These are phyloP conservation scores for Fusarium devonianum DNA, from an alignment of 2,329 filamentous ascomycete species.

Conservation along the genomic window DNA sequence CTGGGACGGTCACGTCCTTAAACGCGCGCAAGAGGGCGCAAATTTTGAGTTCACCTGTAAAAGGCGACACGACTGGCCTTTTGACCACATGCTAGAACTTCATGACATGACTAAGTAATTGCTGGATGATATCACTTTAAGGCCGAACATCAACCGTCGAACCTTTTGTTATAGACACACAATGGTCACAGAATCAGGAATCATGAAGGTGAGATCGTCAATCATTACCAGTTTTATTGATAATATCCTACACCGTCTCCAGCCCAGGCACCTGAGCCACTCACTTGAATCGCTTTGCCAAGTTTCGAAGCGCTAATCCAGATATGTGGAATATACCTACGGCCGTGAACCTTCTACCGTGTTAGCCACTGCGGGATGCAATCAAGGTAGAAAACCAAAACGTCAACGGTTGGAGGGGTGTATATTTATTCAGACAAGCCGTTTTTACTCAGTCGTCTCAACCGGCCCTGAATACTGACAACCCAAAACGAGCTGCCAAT, in stretches of 20 bases:
- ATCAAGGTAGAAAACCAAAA: conserved; percentile 1
- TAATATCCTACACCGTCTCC: too few species aligned
- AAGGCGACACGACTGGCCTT: background rate
- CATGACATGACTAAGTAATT: too few species aligned
- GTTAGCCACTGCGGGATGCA: conserved; percentile 18
- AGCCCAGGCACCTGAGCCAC: too few species aligned
- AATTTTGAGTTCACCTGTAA: too few species aligned
- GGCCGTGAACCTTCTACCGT: conserved; percentile 5
- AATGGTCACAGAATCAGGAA: too few species aligned
- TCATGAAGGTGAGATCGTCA: too few species aligned
- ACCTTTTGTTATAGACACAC: too few species aligned
- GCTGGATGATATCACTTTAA: too few species aligned
- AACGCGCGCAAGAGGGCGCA: background rate
- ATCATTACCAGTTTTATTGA: too few species aligned
- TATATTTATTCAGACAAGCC: conserved; percentile 63
- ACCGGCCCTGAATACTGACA: conserved; percentile 58
- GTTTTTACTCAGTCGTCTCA: conserved; percentile 70
- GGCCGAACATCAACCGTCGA: too few species aligned
- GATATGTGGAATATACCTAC: background rate
- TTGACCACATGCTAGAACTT: too few species aligned
- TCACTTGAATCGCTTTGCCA: too few species aligned
- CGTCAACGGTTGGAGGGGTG: conserved; percentile 8
- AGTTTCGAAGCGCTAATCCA: background rate
- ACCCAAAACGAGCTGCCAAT: conserved; percentile 64
- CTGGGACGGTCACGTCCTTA: conserved; percentile 3